Evolutionary conservation across 192 early-diverging fungal genomes (phyloP), one percentile per base, ranked within the genome.

Genomic region (Chytriomyces sp.): DNA sequence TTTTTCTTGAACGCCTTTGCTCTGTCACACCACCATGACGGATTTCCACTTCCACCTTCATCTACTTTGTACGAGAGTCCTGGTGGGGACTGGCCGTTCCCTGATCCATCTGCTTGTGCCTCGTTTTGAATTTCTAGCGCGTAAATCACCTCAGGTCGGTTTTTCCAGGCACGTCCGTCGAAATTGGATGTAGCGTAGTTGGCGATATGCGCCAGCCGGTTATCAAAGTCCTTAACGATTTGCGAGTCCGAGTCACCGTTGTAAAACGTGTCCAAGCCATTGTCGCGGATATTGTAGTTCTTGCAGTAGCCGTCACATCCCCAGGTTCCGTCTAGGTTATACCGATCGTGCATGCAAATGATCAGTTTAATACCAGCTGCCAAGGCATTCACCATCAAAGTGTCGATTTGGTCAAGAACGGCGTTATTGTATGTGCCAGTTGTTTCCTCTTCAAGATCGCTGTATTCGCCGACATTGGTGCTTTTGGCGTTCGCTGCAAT

Each of bases 81-180:
- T 20, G 53, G 16, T 20, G 53, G 53, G 16, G 20, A n/a, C 5
- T n/a, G 53, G 53, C 53, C 20, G 16, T 13, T 57, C 20, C 13
- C 53, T n/a, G 53, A 57, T 13, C 16, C 13, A 20, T 57, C 18
- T 24, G 49, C 77, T 67, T 79, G 77, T 11, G 35, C 77, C 60
- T 79, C 77, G 49, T 79, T 79, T 43, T 79, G 61, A 64, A 79
- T 75, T 45, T 72, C 77, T 50, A 79, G 64, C 45, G 68, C 62
- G 44, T 72, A 61, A 26, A 79, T 75, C 3, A 63, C 77, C 18
- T 76, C 72, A 5, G 70, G 72, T 8, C 77, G 44, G 13, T 79
- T 8, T 16, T 76, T 77, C 72, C 72, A 79, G 6, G 77, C 73
- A 16, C 71, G 71, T 7, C 18, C 66, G 18, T 63, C 69, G n/a